Evolutionary conservation across 805 yeast genomes (phyloP), one percentile per base, ranked within the genome.

Genomic region (Metschnikowia similis): DNA sequence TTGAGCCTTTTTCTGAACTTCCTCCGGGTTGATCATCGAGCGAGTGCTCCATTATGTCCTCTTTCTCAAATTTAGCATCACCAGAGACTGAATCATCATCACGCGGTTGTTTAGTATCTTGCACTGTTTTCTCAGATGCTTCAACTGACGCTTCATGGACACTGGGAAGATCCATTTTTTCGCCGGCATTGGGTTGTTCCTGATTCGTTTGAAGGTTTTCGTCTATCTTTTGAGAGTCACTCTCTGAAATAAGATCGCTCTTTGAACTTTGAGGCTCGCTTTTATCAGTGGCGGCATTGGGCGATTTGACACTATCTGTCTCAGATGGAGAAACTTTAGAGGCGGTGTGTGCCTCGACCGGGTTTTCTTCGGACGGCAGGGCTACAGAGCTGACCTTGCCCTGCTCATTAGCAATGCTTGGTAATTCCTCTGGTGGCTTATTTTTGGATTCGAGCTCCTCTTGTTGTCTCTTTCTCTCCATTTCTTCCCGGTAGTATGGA

Each of bases 401-500:
- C 17, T 13, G 17, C 17, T 36, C 45, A 14, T 37, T 51, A 21
- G 39, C 40, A n/a, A 6, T 21, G 35, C 49, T 34, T 29, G 30
- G 8, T 7, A 26, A 16, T 8, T 38, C 31, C 31, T 40, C 41
- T 7, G 28, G n/a, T 36, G 27, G 35, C 17, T 47, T 49, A n/a
- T 44, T n/a, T 42, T 43, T 43, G 6, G 53, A 48, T 31, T 50
- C 50, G 16, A 14, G 40, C 40, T 54, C 68, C 50, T 62, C 70
- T 38, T 53, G 57, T 43, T 53, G 53, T 43, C 58, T 57, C 57
- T 56, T 60, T 48, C 47, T 50, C 47, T 65, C 60, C 63, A 64
- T 48, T 49, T 61, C 68, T 36, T 50, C 56, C 46, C 61, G 62
- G 40, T 61, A 62, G 42, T 59, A 60, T 3, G 76, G 67, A 34